Conservation (phyloP, 2,329 filamentous ascomycete genomes). For the Tothia fuscella region DNA sequence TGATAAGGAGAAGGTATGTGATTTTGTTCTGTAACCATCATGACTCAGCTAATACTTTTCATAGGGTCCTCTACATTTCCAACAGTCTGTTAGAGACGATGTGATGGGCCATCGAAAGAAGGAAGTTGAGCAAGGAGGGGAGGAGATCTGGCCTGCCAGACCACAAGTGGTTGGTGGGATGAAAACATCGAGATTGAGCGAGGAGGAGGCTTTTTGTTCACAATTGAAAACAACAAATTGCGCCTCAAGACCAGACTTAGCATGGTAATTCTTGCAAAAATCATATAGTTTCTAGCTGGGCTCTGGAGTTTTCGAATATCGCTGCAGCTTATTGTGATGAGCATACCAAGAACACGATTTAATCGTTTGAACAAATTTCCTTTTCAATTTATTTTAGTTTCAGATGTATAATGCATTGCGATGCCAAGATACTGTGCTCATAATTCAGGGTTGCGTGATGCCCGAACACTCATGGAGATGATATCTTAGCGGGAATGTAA, state of each 20-base stretch:
- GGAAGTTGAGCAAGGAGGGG: slow-evolving; percentile 30
- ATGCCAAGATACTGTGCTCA: no score
- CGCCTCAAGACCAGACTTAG: slow-evolving; percentile 11
- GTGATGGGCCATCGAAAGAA: slow-evolving; percentile 36
- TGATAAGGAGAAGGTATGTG: slow-evolving; percentile 39
- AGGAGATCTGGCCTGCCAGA: slow-evolving; percentile 43
- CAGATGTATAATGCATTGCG: no score
- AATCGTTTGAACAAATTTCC: no score
- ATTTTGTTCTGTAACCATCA: neutral
- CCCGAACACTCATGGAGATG: no score
- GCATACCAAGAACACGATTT: no score
- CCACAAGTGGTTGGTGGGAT: slow-evolving; percentile 19
- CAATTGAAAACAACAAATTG: slow-evolving; percentile 7
- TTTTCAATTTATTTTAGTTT: no score
- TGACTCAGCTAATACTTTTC: slow-evolving; percentile 6
- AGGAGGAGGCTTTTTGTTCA: slow-evolving; percentile 11
- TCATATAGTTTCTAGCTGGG: no score
- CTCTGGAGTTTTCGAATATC: no score
- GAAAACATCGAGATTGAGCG: slow-evolving; percentile 4
- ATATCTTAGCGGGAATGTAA: no score
- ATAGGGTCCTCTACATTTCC: slow-evolving; percentile 41
- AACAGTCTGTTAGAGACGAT: slow-evolving; percentile 37
- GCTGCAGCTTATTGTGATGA: no score
- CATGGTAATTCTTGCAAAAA: slow-evolving; percentile 15
- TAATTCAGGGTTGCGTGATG: no score